Evolutionary conservation across 2,329 filamentous ascomycete species (phyloP).

Genomic region (Colletotrichum sublineola): DNA sequence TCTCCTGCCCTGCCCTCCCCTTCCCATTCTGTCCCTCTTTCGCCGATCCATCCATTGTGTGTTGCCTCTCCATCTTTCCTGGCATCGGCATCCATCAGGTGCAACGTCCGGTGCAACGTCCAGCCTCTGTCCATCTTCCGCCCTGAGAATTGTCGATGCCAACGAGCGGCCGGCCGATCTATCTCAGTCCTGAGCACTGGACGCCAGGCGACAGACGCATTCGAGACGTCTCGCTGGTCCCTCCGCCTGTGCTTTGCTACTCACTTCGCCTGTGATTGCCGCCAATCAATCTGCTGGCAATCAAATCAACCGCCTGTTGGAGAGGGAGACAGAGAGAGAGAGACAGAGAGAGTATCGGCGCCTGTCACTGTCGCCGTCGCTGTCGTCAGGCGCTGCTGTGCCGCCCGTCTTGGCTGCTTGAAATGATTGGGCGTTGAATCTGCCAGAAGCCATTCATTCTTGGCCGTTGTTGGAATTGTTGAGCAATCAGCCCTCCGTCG

Average conservation of each 20-base stretch:
- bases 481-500: neutral
- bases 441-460: neutral
- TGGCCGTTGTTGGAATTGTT: neutral
- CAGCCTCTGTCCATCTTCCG: neutral
- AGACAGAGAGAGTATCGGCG: neutral
- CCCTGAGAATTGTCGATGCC: neutral
- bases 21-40: too few relatives aligned
- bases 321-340: neutral
- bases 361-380: neutral
- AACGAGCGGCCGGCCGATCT: neutral
- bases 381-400: slow-evolving; percentile 6
- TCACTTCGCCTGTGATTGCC: neutral
- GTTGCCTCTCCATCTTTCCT: neutral
- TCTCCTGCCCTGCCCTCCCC: too few relatives aligned
- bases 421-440: neutral
- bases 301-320: neutral
- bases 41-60: too few relatives aligned
- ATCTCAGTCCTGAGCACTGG: neutral
- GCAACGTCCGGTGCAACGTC: neutral
- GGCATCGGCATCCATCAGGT: neutral
- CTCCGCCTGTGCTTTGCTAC: neutral
- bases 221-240: neutral
- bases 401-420: slow-evolving; percentile 3
- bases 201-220: neutral
- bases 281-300: neutral